These are phyloP conservation scores for Parachaetomium inaequale DNA, from an alignment of 495 filamentous ascomycete species.

Conservation along the genomic window DNA sequence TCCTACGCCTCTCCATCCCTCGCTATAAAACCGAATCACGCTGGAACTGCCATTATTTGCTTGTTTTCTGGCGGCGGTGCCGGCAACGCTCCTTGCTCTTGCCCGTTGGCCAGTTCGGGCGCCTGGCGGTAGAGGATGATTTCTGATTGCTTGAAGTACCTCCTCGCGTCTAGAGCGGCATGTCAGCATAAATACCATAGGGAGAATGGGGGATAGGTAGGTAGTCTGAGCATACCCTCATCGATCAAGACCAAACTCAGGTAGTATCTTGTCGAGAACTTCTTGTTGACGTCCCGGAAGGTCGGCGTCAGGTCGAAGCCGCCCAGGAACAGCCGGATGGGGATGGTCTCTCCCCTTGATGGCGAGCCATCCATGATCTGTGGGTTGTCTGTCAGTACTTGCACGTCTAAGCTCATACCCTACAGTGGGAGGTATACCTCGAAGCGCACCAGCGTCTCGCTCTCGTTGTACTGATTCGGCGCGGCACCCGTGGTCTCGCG, in stretches of 20 bases:
- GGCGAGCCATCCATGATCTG: conserved; percentile 99
- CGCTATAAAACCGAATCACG: conserved; percentile 8
- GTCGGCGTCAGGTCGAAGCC: conserved; percentile 97
- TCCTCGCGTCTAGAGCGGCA: conserved; percentile 68
- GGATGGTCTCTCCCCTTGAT: conserved; percentile 95
- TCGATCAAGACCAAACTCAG: conserved; percentile 94
- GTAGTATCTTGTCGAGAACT: conserved; percentile 98
- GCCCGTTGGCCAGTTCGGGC: conserved; percentile 56
- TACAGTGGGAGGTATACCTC: conserved; percentile 58
- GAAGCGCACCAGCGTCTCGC: conserved; percentile 95
- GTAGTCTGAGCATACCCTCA: conserved; percentile 59
- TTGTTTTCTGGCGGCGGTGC: conserved; percentile 28
- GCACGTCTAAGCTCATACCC: not conserved
- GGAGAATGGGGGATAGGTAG: not conserved
- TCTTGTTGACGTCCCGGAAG: conserved; percentile 99
- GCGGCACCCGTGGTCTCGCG: conserved; percentile 93
- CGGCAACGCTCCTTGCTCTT: conserved; percentile 27
- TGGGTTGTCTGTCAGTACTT: not conserved
- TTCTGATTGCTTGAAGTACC: conserved; percentile 99
- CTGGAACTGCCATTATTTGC: conserved; percentile 26
- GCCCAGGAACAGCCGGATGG: conserved; percentile 94
- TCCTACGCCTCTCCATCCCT: not conserved
- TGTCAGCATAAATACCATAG: conserved; percentile 3
- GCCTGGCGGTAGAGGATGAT: conserved; percentile 96
- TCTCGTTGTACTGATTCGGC: conserved; percentile 99